Evolutionary conservation across 2,329 filamentous ascomycete species (phyloP).

Genomic region (Pseudocercospora vitis): DNA sequence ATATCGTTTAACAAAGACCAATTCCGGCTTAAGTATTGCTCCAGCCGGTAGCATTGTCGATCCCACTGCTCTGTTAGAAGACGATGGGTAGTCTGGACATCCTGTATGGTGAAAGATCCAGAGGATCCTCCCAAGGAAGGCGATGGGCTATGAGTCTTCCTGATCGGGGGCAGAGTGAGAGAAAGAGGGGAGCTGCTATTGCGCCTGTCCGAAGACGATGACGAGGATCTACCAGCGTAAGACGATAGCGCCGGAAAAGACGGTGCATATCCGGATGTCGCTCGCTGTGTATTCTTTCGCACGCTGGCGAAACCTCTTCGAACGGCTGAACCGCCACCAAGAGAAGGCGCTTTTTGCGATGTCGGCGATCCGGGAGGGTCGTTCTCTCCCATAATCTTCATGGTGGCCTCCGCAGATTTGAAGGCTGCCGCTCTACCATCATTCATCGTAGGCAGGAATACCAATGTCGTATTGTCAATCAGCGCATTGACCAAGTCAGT

Average conservation of each 20-base stretch:
- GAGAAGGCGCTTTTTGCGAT: constrained; percentile 19
- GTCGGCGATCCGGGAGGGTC: constrained; percentile 27
- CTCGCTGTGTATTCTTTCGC: constrained; percentile 34
- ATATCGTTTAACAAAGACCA: constrained; percentile 47
- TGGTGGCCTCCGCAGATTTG: constrained; percentile 44
- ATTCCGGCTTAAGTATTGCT: constrained; percentile 51
- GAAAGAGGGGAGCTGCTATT: constrained; percentile 25
- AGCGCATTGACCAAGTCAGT: constrained; percentile 68
- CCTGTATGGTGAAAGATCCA: constrained; percentile 46
- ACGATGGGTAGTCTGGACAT: constrained; percentile 51
- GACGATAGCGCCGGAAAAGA: constrained; percentile 35
- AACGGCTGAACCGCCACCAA: constrained; percentile 28
- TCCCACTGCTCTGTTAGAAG: constrained; percentile 53
- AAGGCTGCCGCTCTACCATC: constrained; percentile 62
- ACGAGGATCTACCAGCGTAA: constrained; percentile 11
- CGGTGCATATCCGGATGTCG: constrained; percentile 33
- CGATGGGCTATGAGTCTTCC: constrained; percentile 25
- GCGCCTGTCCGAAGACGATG: constrained; percentile 15
- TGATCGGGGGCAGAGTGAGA: constrained; percentile 30
- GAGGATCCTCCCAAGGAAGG: constrained; percentile 27
- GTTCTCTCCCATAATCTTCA: constrained; percentile 37
- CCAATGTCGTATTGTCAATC: constrained; percentile 62
- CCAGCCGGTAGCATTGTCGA: constrained; percentile 49
- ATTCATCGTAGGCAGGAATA: constrained; percentile 64
- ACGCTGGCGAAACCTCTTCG: constrained; percentile 36